Evolutionary conservation across 1,139 yeast species (phyloP).

Genomic region (Debaryomyces singareniensis): DNA sequence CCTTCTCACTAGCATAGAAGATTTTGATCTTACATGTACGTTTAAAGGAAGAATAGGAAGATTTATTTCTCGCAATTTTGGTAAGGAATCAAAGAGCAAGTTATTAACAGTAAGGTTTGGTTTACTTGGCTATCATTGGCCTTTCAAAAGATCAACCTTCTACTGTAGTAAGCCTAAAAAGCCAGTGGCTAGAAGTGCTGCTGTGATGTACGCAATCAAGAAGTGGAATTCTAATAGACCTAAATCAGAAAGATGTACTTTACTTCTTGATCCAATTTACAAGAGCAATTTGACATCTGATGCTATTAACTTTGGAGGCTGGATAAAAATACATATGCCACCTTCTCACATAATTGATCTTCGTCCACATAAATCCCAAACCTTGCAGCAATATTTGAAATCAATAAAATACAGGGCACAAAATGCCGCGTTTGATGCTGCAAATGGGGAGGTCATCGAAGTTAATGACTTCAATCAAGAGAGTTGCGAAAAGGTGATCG

Average conservation of each 20-base stretch:
- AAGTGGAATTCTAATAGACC: conserved; percentile 23
- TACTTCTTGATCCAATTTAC: conserved; percentile 34
- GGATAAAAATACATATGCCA: conserved; percentile 30
- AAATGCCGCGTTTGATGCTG: conserved; percentile 24
- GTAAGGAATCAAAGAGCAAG: conserved; percentile 22
- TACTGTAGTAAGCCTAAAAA: conserved; percentile 29
- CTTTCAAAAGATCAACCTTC: conserved; percentile 36
- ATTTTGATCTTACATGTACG: conserved; percentile 31
- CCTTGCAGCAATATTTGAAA: conserved; percentile 28
- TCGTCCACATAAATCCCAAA: conserved; percentile 25
- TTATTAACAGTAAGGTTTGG: conserved; percentile 32
- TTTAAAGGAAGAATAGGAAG: conserved; percentile 22
- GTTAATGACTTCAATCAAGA: conserved; percentile 16
- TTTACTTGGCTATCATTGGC: conserved; percentile 40
- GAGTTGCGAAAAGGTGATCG: conserved; percentile 23
- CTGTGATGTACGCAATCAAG: conserved; percentile 29
- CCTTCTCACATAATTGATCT: conserved; percentile 36
- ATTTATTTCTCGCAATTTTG: conserved; percentile 18
- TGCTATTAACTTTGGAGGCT: conserved; percentile 33
- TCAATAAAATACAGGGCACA: conserved; percentile 36
- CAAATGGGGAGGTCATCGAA: conserved; percentile 27
- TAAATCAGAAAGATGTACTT: conserved; percentile 19
- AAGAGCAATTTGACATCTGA: conserved; percentile 25
- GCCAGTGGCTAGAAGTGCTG: conserved; percentile 38
- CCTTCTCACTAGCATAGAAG: conserved; percentile 26